Percentiles rank a stretch among this genome's conserved stretches.
These are phyloP conservation scores for Carallia brachiata DNA, from an alignment of 345 rosid genomes.

Conservation along the genomic window DNA sequence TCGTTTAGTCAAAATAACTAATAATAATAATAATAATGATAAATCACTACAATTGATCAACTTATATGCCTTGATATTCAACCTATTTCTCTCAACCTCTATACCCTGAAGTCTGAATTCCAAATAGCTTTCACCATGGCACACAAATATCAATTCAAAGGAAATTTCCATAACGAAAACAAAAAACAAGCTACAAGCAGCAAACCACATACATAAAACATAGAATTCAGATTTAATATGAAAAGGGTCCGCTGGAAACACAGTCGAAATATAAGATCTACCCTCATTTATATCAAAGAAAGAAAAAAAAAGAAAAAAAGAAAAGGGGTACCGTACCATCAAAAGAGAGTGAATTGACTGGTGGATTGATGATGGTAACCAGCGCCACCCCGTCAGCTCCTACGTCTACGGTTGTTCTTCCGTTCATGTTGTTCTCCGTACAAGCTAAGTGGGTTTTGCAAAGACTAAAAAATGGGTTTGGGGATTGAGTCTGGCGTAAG, in stretches of 20 bases:
- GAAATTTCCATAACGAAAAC: not conserved
- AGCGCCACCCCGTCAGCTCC: conserved; percentile 89
- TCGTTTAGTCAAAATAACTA: too few relatives aligned
- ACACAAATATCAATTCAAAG: not conserved
- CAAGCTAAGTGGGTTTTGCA: not conserved
- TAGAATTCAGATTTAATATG: not conserved
- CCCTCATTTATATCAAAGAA: not conserved
- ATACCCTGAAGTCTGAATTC: too few relatives aligned
- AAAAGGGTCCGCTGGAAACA: not conserved
- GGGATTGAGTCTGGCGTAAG: too few relatives aligned
- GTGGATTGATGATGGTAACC: conserved; percentile 81
- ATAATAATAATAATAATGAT: too few relatives aligned
- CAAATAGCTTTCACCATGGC: too few relatives aligned
- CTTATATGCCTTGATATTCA: too few relatives aligned
- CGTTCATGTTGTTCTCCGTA: conserved; percentile 43
- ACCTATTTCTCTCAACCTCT: too few relatives aligned
- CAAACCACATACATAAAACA: not conserved
- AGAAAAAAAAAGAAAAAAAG: not conserved
- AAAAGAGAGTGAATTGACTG: conserved; percentile 81
- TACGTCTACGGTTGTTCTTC: conserved; percentile 69
- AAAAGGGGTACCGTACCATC: conserved; percentile 69
- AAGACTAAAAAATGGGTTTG: too few relatives aligned
- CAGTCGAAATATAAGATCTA: conserved; percentile 7
- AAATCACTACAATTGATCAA: too few relatives aligned
- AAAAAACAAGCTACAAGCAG: not conserved